Base-by-base conservation (phyloP, 768 basidiomycete species). In the Mycena filopes region DNA sequence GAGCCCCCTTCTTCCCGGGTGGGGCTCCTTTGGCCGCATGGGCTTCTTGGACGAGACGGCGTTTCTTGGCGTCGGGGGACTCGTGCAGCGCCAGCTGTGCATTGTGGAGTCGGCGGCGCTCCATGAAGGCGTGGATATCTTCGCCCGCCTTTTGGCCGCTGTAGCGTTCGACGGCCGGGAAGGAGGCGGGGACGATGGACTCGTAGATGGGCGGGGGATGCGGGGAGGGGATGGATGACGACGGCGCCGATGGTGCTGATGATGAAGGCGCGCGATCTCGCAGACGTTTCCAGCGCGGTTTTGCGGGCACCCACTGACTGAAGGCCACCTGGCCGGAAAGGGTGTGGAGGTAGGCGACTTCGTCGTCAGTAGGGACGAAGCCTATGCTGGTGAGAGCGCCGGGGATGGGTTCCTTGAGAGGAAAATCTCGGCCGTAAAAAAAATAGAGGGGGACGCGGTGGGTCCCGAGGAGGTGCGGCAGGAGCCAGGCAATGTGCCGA, bases 381-480 rank as follows among this genome's bases (percentile, higher is more conserved):
- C 50, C 43, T 20, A 51, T 9, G 9, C 4, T 26, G 18, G 33
- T 23, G 5, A 67, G 60, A 31, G 55, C 41, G 18, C 58, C 49
- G 45, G 66, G 66, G 43, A 67, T 54, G 31, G 45, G 61, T 23
- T 63, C 55, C 28, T 54, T 47, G 46, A 51, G 29, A 38, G 66
- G 66, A 43, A 67, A 49, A 3, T n/a, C 29, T 20, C 26, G 21
- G 16, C 66, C 66, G 29, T 62, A 67, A 47, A 58, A 67, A 41
- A 67, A 63, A 33, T 63, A 67, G 33, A 67, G 61, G 20, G 66
- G 66, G 42, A 67, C 66, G 13, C 61, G 49, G 45, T 67, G 46
- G 36, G 28, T 55, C 9, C 57, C 57, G 9, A 67, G 43, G 36
- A 67, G 57, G 47, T 58, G 26, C 13, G 60, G 56, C 6, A 63